These are phyloP conservation scores for Physocladia obscura DNA, from an alignment of 192 early-diverging fungal species.

Conservation along the genomic window DNA sequence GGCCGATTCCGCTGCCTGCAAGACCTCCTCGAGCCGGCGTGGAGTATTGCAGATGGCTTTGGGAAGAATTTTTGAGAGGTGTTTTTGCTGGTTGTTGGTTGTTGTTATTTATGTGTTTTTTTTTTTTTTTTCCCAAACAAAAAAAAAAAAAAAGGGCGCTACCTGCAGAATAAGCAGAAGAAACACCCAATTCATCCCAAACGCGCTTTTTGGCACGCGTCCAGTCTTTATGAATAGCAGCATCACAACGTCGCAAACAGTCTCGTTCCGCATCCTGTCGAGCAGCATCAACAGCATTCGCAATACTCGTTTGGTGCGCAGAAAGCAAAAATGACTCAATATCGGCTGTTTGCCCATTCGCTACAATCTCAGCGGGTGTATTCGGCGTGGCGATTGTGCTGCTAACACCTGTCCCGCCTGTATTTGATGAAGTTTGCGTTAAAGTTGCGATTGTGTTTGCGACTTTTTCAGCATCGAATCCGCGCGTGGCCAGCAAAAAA, in stretches of 20 bases:
- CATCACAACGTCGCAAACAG: neutral
- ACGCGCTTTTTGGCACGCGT: neutral
- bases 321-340: neutral
- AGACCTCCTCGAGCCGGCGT: too few species aligned
- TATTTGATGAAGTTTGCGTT: neutral
- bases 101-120: neutral
- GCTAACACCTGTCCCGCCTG: neutral
- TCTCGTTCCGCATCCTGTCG: neutral
- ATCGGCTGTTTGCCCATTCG: neutral
- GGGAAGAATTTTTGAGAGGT: too few species aligned
- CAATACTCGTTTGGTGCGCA: neutral
- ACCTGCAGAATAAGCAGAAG: neutral
- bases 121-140: too few species aligned
- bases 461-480: neutral
- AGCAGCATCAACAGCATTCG: neutral
- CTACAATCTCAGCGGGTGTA: neutral
- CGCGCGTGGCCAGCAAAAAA: neutral
- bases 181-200: neutral
- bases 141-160: neutral
- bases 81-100: too few species aligned
- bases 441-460: neutral
- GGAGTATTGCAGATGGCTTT: too few species aligned
- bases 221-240: neutral
- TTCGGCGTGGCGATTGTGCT: neutral
- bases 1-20: slow-evolving; percentile 9